phyloP scores from a whole-genome alignment of 2,329 filamentous ascomycete genomes.

The Cercospora janseana region DNA sequence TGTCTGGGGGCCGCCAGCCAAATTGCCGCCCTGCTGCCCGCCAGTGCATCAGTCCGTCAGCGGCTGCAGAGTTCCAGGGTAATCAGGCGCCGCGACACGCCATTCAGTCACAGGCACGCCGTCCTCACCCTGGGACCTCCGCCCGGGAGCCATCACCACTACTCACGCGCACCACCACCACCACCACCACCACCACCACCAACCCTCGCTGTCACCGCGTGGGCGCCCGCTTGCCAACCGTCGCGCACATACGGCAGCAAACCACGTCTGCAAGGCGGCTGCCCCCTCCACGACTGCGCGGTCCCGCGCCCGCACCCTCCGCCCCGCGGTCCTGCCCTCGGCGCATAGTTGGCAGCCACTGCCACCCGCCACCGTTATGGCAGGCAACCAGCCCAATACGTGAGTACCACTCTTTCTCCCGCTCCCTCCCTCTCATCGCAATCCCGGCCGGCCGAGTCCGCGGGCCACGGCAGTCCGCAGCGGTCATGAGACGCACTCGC shows the following conservation, averaged over 20 bases:
- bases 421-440: too few relatives aligned
- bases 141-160: not conserved
- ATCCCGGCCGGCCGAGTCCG: too few relatives aligned
- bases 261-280: not conserved
- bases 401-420: constrained; percentile 17
- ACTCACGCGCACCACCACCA: constrained; percentile 8
- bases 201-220: not conserved
- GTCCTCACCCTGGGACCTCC: too few relatives aligned
- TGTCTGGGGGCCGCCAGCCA: not conserved
- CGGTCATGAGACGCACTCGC: too few relatives aligned
- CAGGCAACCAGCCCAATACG: constrained; percentile 19
- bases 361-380: constrained; percentile 17
- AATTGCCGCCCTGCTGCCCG: not conserved
- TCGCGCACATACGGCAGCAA: constrained; percentile 2
- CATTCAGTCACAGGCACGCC: too few relatives aligned
- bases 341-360: constrained; percentile 15
- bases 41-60: constrained; percentile 4
- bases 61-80: constrained; percentile 10
- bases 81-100: too few relatives aligned
- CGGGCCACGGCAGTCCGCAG: too few relatives aligned
- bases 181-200: not conserved
- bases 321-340: constrained; percentile 6
- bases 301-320: constrained; percentile 7
- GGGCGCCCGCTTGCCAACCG: not conserved
- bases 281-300: not conserved